Percentiles rank a stretch among this genome's conserved stretches.
phyloP scores from a whole-genome alignment of 352 stramenopile species.

The Phytophthora tentaculata region DNA sequence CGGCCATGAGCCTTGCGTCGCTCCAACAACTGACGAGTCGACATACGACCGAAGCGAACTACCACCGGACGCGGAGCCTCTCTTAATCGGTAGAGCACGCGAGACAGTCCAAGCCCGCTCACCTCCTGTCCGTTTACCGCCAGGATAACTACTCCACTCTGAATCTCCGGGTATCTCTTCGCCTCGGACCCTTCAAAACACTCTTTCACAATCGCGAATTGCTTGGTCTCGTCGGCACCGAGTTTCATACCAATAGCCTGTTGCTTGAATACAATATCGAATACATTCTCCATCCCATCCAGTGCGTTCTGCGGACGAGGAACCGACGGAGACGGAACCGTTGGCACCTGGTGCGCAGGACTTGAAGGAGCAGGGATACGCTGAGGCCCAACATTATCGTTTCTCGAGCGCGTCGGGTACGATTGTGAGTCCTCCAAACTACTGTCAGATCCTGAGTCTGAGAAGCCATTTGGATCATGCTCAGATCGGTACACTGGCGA shows the following conservation, averaged over 20 bases:
- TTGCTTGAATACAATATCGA: conserved; percentile 89
- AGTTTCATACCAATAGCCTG: conserved; percentile 87
- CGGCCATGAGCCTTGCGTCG: conserved; percentile 35
- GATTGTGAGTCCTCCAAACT: conserved; percentile 43
- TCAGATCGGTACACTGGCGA: conserved; percentile 34
- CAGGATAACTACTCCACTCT: conserved; percentile 82
- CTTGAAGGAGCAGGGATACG: conserved; percentile 22
- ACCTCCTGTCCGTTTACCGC: conserved; percentile 85
- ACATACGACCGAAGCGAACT: conserved; percentile 80
- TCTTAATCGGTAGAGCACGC: conserved; percentile 77
- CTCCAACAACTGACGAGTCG: conserved; percentile 41
- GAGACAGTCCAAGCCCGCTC: conserved; percentile 67
- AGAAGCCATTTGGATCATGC: conserved; percentile 46
- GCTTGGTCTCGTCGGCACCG: conserved; percentile 65
- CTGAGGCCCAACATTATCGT: conserved; percentile 29
- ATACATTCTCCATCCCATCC: conserved; percentile 78
- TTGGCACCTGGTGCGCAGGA: conserved; percentile 32
- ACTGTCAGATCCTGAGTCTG: conserved; percentile 64
- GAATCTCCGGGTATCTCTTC: conserved; percentile 77
- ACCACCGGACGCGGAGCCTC: conserved; percentile 82
- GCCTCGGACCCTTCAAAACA: conserved; percentile 82
- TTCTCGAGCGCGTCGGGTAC: conserved; percentile 32
- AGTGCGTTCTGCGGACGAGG: conserved; percentile 37
- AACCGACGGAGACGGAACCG: conserved; percentile 35
- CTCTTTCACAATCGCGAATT: conserved; percentile 85